These are phyloP conservation scores for Hymenoscyphus salicellus DNA, from an alignment of 2,329 filamentous ascomycete genomes.

Conservation along the genomic window DNA sequence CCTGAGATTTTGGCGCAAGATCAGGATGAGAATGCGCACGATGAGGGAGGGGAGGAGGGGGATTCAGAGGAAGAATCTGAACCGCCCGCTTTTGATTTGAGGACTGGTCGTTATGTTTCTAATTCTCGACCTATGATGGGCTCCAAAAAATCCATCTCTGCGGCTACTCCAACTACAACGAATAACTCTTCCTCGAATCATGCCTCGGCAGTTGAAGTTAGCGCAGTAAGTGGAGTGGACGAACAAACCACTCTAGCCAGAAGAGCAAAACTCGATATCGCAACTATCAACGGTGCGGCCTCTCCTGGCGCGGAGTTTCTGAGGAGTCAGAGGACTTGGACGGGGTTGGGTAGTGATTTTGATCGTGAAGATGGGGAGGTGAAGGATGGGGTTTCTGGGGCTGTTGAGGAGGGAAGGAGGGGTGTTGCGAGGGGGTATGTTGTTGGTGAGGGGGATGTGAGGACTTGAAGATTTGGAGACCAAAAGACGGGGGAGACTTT, in stretches of 20 bases:
- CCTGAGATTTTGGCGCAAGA: constrained; percentile 16
- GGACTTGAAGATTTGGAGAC: constrained; percentile 15
- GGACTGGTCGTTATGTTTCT: constrained; percentile 79
- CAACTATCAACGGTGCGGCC: constrained; percentile 77
- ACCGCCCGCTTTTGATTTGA: constrained; percentile 86
- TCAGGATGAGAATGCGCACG: constrained; percentile 13
- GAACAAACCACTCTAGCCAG: constrained; percentile 49
- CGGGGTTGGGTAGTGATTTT: constrained; percentile 86
- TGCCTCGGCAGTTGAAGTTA: constrained; percentile 37
- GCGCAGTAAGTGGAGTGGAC: constrained; percentile 45
- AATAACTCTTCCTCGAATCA: constrained; percentile 2
- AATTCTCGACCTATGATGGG: constrained; percentile 79
- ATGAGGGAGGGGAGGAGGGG: constrained; percentile 19
- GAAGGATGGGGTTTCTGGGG: constrained; percentile 48
- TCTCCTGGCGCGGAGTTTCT: constrained; percentile 91
- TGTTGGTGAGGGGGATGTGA: constrained; percentile 57
- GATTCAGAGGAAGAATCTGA: constrained; percentile 65
- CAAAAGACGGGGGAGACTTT: no score
- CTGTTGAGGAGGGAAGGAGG: constrained; percentile 79
- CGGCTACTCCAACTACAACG: neutral
- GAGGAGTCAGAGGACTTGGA: constrained; percentile 81
- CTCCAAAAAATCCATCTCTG: neutral
- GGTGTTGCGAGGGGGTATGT: constrained; percentile 88
- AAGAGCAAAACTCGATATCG: constrained; percentile 66
- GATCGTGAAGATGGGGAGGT: constrained; percentile 55